Base-by-base conservation (phyloP, 2,329 filamentous ascomycete genomes). In the Gaeumannomyces tritici region DNA sequence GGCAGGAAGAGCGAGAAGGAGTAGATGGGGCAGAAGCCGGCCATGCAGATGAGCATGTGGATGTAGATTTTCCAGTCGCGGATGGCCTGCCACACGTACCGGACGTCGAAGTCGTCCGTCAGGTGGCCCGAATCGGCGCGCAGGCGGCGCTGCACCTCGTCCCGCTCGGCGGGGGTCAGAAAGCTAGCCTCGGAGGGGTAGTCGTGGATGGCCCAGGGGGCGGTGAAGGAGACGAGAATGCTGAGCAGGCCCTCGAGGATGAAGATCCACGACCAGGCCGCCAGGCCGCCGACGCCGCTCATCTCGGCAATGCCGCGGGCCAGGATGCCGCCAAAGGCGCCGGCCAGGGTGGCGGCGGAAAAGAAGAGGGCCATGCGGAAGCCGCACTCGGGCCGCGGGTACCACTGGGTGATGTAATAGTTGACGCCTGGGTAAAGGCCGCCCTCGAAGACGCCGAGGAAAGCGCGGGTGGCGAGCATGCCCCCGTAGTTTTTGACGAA, bases 401-500 rank as follows among this genome's bases (percentile, higher is more conserved):
- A 66, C 65, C 65, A 66, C 51, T 31, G 31, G 2, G 54, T 61
- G 29, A 66, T 55, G 47, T 64, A 61, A 28, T 63, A 66, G 82
- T 79, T 61, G 24, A 61, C 55, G 28, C 87, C 88, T 3, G 88
- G 88, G 66, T 89, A 89, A 80, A 91, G 89, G 72, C 86, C 88
- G 4, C 86, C 85, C 75, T 91, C 87, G 64, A 87, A 88, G 0
- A 90, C 60, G 11, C 93, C 93, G 0, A 97, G 81, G 73, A 97
- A 93, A 24, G 54, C 61, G 9, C 55, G 29, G 21, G 60, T 57
- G 59, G 42, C 59, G n/a, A 65, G 42, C 26, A 97, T 78, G 1
- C 91, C 91, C 51, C 80, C 77, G 75, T 93, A 97, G 70, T 85
- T 96, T 64, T 85, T 77, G 3, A 92, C 89, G 11, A 96, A 75